Evolutionary conservation across 2,329 filamentous ascomycete species (phyloP).

Genomic region (Teratosphaeria pseudoeucalypti): DNA sequence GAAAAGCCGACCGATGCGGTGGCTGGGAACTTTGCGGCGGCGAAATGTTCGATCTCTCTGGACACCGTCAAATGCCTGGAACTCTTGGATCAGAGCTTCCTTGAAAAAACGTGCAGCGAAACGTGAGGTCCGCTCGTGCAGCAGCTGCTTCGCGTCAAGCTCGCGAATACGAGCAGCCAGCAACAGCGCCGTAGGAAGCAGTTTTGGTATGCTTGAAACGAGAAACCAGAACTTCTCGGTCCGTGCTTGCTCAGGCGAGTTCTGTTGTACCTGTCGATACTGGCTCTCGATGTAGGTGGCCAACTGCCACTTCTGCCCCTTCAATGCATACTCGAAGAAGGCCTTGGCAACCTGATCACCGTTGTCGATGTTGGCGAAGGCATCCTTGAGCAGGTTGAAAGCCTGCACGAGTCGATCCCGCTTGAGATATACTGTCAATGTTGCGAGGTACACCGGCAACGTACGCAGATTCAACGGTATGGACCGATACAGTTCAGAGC

Average conservation of each 20-base stretch:
- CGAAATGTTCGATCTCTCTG: neutral
- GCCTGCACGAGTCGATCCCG: constrained; percentile 7
- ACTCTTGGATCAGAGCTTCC: constrained; percentile 10
- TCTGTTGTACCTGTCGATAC: constrained; percentile 4
- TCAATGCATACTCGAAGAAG: constrained; percentile 12
- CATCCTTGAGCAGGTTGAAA: constrained; percentile 16
- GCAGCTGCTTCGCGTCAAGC: constrained; percentile 1
- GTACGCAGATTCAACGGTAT: constrained; percentile 12
- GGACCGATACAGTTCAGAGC: constrained; percentile 15
- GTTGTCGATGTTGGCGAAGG: constrained; percentile 15
- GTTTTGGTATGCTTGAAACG: constrained; percentile 9
- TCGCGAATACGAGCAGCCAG: constrained; percentile 4
- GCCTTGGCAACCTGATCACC: constrained; percentile 13
- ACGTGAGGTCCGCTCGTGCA: neutral
- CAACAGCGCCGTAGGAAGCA: constrained; percentile 8
- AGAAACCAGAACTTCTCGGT: constrained; percentile 13
- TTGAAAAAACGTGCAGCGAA: constrained; percentile 11
- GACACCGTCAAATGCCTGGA: neutral
- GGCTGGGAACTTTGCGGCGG: neutral
- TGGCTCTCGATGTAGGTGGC: constrained; percentile 9
- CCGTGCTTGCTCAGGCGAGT: neutral
- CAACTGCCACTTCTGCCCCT: constrained; percentile 9
- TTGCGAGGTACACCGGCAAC: constrained; percentile 14
- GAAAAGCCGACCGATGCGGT: constrained; percentile 7
- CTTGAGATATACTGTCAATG: constrained; percentile 10